Evolutionary conservation across 441 rosid genomes (phyloP), one percentile per base, ranked within the genome.

Genomic region (Jatropha podagrica): DNA sequence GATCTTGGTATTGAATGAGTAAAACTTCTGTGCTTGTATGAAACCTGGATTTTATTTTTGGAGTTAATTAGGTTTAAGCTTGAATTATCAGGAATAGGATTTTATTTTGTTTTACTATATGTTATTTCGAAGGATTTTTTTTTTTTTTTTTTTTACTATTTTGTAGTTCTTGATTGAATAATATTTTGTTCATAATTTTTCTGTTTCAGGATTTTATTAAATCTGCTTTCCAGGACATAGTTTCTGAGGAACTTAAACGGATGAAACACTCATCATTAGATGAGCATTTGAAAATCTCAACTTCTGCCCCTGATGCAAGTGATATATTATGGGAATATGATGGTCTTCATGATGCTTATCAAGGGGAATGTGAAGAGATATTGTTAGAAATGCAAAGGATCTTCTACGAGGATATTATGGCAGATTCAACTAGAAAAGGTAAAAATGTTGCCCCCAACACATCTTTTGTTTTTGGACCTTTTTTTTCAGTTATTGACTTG

Each of bases 281-380:
- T 72, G 80, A 81, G 58, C 51, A 46, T 41, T 69, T 68, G 7
- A 74, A 77, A 62, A 68, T 69, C 56, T 51, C 76, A 65, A 58
- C 69, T 51, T 51, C 65, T 46, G 48, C 68, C 48, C 51, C 68
- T 17, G 80, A 81, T 63, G 78, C 68, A 14, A 79, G 68, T 80
- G 97, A 93, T 83, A 80, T 81, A 52, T 77, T 95, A 26, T 93
- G 98, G 98, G 98, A 95, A 77, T 95, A 92, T 74, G 87, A 88
- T 27, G 98, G 97, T 65, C 83, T 89, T 79, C 86, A 79, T 42
- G 82, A 85, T 79, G 85, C 91, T 52, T 83, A 86, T 84, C 82
- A 85, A 84, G 93, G 92, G 20, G 96, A 92, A 26, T 88, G 94
- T 1, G 99, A 95, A 83, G 98, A 87, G 51, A 92, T 95, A 37